A percentile compares a stretch with the other conserved stretches of the same genome.
Conservation (phyloP, 805 yeast genomes). For the Candida maltosa region DNA sequence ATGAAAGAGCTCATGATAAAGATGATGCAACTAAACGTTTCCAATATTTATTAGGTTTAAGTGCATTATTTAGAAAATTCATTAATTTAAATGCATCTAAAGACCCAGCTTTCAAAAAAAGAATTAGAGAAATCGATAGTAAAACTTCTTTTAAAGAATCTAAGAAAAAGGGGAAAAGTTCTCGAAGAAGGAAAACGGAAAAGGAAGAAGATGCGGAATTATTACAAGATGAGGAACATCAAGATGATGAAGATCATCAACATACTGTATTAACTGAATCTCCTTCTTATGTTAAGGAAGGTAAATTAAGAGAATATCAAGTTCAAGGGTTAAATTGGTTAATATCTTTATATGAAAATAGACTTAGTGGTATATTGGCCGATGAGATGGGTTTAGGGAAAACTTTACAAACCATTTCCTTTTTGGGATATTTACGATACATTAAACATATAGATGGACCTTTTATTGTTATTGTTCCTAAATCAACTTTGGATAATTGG, state of each 20-base stretch:
- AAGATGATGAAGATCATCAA: conserved; percentile 48
- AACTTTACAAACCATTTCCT: conserved; percentile 91
- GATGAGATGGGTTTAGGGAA: conserved; percentile 99
- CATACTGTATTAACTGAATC: conserved; percentile 77
- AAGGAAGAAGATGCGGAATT: conserved; percentile 95
- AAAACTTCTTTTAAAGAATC: conserved; percentile 38
- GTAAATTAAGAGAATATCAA: conserved; percentile 85
- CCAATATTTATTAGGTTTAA: conserved; percentile 61
- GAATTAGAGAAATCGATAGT: conserved; percentile 55
- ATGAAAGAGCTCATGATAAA: conserved; percentile 29
- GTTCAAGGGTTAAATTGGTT: conserved; percentile 95
- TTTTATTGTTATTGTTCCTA: conserved; percentile 87
- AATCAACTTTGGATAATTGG: conserved; percentile 96
- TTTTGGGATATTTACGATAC: conserved; percentile 83
- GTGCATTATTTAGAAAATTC: conserved; percentile 66
- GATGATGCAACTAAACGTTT: conserved; percentile 65
- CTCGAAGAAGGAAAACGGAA: conserved; percentile 81
- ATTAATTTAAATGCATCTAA: conserved; percentile 60
- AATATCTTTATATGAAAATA: conserved; percentile 81
- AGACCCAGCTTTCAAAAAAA: conserved; percentile 54
- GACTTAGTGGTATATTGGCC: conserved; percentile 88
- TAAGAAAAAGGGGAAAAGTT: conserved; percentile 11
- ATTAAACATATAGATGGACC: conserved; percentile 83
- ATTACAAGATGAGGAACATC: conserved; percentile 71
- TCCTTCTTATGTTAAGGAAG: conserved; percentile 70